These are phyloP conservation scores for Starmerella floris DNA, from an alignment of 805 yeast species.

Conservation along the genomic window DNA sequence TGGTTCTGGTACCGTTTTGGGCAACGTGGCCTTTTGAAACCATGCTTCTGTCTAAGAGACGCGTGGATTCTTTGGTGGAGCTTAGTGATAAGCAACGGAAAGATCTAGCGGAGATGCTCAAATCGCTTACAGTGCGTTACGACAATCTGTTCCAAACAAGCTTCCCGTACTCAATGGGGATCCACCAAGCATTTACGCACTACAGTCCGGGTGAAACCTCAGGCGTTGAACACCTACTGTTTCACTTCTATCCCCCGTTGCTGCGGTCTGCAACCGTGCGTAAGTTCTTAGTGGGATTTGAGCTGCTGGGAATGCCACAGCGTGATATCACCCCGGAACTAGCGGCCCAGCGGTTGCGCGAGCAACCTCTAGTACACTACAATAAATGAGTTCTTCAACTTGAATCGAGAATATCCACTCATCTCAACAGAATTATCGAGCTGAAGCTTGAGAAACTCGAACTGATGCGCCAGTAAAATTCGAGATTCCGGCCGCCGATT, in stretches of 20 bases:
- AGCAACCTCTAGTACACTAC: slow-evolving; percentile 17
- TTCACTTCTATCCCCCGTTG: slow-evolving; percentile 70
- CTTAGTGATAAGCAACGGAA: slow-evolving; percentile 32
- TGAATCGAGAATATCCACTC: too few species aligned
- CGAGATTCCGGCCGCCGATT: too few species aligned
- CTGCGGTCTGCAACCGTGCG: slow-evolving; percentile 61
- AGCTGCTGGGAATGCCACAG: slow-evolving; percentile 46
- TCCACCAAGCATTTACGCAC: slow-evolving; percentile 59
- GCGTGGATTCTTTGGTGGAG: slow-evolving; percentile 36
- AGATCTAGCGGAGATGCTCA: slow-evolving; percentile 46
- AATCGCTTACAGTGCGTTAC: slow-evolving; percentile 45
- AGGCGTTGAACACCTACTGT: slow-evolving; percentile 43
- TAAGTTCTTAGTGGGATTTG: slow-evolving; percentile 65
- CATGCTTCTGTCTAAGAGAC: slow-evolving; percentile 44
- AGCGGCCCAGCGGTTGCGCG: slow-evolving; percentile 44
- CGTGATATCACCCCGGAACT: slow-evolving; percentile 54
- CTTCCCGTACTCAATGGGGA: slow-evolving; percentile 72
- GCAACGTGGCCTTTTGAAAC: slow-evolving; percentile 76
- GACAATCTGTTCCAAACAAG: slow-evolving; percentile 57
- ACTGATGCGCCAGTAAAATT: too few species aligned
- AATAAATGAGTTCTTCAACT: too few species aligned
- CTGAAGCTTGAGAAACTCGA: too few species aligned
- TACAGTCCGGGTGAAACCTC: slow-evolving; percentile 31
- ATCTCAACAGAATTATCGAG: too few species aligned
- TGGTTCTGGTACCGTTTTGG: slow-evolving; percentile 69